Conservation (phyloP, 1,284 basidiomycete species). For the Sanghuangporus sanghuang region DNA sequence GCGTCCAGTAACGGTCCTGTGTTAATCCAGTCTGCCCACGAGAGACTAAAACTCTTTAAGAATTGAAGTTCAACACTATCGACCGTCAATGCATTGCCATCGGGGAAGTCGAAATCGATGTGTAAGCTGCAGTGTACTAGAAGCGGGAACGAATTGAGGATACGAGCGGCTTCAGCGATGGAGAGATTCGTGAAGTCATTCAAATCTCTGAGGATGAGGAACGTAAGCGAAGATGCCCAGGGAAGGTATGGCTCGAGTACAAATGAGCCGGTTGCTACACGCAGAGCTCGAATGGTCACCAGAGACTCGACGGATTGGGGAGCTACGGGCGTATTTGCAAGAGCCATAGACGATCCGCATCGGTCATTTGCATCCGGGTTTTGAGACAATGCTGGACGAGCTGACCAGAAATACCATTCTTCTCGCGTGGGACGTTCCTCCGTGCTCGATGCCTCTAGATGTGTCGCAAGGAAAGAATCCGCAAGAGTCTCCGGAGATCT, state of each 20-base stretch:
- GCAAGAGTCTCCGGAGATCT: conserved; percentile 1
- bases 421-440: conserved; percentile 6
- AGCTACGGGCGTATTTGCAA: neutral
- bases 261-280: conserved; percentile 11
- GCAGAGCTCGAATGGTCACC: conserved; percentile 12
- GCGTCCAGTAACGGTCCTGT: conserved; percentile 10
- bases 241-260: conserved; percentile 11
- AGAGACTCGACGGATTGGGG: neutral
- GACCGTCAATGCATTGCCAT: neutral
- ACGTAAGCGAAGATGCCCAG: conserved; percentile 9
- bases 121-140: conserved; percentile 15
- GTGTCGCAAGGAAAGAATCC: conserved; percentile 11
- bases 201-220: conserved; percentile 10
- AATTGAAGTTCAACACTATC: neutral
- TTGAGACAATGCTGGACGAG: neutral
- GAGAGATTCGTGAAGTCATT: conserved; percentile 10
- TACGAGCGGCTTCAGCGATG: neutral
- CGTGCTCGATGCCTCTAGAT: conserved; percentile 9
- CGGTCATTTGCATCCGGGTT: neutral
- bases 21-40: conserved; percentile 11
- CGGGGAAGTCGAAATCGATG: conserved; percentile 4
- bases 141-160: conserved; percentile 9
- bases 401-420: conserved; percentile 19
- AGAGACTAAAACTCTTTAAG: conserved; percentile 9
- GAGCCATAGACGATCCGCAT: neutral